Percentiles rank a stretch among this genome's conserved stretches.
Evolutionary conservation across 169 alveolate genomes (phyloP).

Genomic region (Plasmodium gonderi): DNA sequence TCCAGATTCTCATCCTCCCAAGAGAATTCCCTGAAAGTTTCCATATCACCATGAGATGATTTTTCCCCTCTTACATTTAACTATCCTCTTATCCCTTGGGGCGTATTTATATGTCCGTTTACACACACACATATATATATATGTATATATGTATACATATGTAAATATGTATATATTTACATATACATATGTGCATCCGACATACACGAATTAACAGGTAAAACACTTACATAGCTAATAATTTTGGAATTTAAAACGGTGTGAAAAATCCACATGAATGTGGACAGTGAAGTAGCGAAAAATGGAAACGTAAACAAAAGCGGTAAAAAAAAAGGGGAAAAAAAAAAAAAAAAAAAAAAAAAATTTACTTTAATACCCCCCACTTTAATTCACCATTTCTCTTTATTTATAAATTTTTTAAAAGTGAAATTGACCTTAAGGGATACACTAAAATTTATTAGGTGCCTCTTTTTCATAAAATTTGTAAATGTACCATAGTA

Average conservation of each 20-base stretch:
- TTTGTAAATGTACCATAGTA: not conserved
- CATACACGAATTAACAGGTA: too few relatives aligned
- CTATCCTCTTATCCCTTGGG: not conserved
- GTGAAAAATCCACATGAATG: too few relatives aligned
- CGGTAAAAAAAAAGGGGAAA: too few relatives aligned
- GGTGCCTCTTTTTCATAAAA: constrained; percentile 1
- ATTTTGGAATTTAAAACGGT: too few relatives aligned
- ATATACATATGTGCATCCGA: not conserved
- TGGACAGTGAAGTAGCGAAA: too few relatives aligned
- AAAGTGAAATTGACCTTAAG: not conserved
- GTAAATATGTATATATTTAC: not conserved
- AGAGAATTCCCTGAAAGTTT: not conserved
- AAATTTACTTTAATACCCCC: too few relatives aligned
- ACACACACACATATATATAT: too few relatives aligned
- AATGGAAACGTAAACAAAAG: too few relatives aligned
- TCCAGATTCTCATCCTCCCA: too few relatives aligned
- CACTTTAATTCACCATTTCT: not conserved
- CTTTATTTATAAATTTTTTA: not conserved
- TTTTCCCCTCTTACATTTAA: not conserved
- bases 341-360: too few relatives aligned
- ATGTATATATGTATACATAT: not conserved
- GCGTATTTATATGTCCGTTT: too few relatives aligned
- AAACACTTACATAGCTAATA: not conserved
- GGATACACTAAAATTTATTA: not conserved
- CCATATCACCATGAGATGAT: not conserved